These are phyloP conservation scores for Hyparrhenia diplandra DNA, from an alignment of 176 grass and related monocot species.

Conservation along the genomic window DNA sequence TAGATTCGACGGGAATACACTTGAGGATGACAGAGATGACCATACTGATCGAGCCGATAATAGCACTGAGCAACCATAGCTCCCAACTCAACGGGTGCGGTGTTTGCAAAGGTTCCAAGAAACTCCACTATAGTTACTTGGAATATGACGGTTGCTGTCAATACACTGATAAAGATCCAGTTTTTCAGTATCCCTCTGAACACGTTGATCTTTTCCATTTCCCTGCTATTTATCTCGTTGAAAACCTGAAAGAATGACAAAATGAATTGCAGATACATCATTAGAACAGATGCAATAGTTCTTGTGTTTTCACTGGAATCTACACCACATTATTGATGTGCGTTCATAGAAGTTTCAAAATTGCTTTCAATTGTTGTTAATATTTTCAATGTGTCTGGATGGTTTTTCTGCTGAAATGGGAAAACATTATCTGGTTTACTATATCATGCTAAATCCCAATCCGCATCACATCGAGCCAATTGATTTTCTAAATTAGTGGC, in stretches of 20 bases:
- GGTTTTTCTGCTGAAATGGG: not conserved
- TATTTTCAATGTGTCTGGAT: not conserved
- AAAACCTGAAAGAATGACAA: constrained; percentile 57
- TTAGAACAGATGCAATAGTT: not conserved
- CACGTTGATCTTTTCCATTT: constrained; percentile 89
- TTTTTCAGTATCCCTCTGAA: constrained; percentile 65
- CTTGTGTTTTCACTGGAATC: not conserved
- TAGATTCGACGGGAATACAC: constrained; percentile 62
- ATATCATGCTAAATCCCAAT: not conserved
- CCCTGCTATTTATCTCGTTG: constrained; percentile 89
- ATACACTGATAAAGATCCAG: constrained; percentile 62
- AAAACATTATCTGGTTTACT: not conserved
- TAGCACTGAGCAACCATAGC: constrained; percentile 57
- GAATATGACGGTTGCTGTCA: constrained; percentile 63
- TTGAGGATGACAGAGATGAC: constrained; percentile 66
- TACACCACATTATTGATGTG: not conserved
- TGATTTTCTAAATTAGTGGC: not conserved
- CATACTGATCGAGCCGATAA: constrained; percentile 70
- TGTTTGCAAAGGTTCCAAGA: constrained; percentile 77
- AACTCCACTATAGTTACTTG: constrained; percentile 81
- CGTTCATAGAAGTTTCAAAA: not conserved
- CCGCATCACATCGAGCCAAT: not conserved
- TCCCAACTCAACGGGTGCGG: constrained; percentile 60
- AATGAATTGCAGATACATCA: not conserved
- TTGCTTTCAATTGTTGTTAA: not conserved